Evolutionary conservation across 2,329 filamentous ascomycete species (phyloP).

Genomic region (Anisogramma anomala): DNA sequence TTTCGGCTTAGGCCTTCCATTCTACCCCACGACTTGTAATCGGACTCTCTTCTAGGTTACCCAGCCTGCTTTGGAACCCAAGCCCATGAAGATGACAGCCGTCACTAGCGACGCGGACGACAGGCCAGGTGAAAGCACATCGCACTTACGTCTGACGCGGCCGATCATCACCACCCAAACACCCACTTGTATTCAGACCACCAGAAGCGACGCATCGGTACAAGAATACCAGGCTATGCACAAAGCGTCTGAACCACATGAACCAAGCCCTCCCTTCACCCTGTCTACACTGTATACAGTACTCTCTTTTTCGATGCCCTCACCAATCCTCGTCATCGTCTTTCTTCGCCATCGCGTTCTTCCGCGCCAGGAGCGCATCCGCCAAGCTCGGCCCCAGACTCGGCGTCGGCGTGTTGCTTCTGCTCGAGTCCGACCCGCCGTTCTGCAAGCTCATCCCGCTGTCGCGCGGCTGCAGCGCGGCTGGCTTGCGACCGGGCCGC

Average conservation of each 20-base stretch:
- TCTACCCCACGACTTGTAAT: too few species aligned
- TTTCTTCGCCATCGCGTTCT: slow-evolving; percentile 63
- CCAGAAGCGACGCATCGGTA: neutral
- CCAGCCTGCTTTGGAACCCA: neutral
- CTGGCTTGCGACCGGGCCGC: slow-evolving; percentile 65
- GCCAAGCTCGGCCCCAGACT: slow-evolving; percentile 64
- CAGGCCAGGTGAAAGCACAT: neutral
- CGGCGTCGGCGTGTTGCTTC: slow-evolving; percentile 59
- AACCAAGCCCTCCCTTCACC: too few species aligned
- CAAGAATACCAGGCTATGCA: slow-evolving; percentile 11
- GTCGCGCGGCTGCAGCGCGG: slow-evolving; percentile 59
- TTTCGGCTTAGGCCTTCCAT: too few species aligned
- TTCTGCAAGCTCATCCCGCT: slow-evolving; percentile 49
- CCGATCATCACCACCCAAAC: neutral
- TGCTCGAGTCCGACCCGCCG: slow-evolving; percentile 45
- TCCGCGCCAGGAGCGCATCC: slow-evolving; percentile 64
- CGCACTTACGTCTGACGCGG: neutral
- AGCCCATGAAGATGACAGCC: too few species aligned
- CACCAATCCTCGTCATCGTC: slow-evolving; percentile 64
- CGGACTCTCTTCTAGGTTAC: neutral
- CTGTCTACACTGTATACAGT: too few species aligned
- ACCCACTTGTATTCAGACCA: slow-evolving; percentile 5
- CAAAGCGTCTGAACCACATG: too few species aligned
- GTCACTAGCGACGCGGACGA: too few species aligned
- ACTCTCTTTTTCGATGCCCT: too few species aligned